Evolutionary conservation across 345 rosid genomes (phyloP).

Genomic region (Luvunga scandens): DNA sequence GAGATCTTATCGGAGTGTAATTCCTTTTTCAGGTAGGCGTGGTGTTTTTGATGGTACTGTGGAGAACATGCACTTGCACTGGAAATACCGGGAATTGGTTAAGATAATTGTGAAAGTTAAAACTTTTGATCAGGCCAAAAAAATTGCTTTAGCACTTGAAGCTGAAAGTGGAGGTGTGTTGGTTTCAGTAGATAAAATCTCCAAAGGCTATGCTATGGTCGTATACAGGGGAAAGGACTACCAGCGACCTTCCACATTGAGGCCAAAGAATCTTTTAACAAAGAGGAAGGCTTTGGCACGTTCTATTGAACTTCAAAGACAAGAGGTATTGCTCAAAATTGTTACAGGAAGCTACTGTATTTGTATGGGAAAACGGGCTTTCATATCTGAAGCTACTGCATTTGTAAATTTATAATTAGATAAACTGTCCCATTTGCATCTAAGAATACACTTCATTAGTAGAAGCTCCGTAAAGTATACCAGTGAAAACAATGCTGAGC

Average conservation of each 20-base stretch:
- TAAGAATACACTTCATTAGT: not conserved
- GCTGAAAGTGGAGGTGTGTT: slow-evolving; percentile 93
- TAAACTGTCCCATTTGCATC: slow-evolving; percentile 7
- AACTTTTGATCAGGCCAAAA: slow-evolving; percentile 72
- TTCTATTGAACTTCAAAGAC: slow-evolving; percentile 90
- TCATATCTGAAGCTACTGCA: not conserved
- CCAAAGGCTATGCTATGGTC: slow-evolving; percentile 87
- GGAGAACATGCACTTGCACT: slow-evolving; percentile 98
- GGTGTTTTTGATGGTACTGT: slow-evolving; percentile 96
- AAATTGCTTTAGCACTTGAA: slow-evolving; percentile 86
- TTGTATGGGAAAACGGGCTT: not conserved
- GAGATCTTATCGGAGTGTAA: slow-evolving; percentile 18
- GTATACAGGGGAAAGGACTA: slow-evolving; percentile 88
- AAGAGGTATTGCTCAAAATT: slow-evolving; percentile 50
- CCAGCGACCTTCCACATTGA: slow-evolving; percentile 68
- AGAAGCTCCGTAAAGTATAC: not conserved
- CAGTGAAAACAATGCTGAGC: not conserved
- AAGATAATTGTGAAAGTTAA: slow-evolving; percentile 76
- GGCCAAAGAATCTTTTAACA: slow-evolving; percentile 88
- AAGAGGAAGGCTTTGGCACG: slow-evolving; percentile 98
- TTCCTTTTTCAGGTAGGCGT: slow-evolving; percentile 68
- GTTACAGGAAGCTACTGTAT: not conserved
- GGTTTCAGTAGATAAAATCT: slow-evolving; percentile 85
- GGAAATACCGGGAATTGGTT: slow-evolving; percentile 90
- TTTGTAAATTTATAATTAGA: slow-evolving; percentile 4